phyloP scores from a whole-genome alignment of 2,329 filamentous ascomycete genomes.

The Chaetomiaceae sp. region DNA sequence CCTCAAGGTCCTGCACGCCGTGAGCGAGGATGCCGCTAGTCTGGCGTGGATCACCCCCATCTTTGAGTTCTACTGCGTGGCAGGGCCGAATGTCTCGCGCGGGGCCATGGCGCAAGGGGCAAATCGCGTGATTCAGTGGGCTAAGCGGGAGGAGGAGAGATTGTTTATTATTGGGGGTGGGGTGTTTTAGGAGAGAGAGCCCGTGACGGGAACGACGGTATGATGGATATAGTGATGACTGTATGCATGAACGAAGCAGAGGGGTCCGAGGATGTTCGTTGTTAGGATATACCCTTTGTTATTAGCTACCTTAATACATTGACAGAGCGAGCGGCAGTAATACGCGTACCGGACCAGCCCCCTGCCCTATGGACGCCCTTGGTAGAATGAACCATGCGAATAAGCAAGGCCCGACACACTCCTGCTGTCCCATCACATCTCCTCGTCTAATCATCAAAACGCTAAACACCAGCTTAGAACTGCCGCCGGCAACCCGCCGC shows the following conservation, averaged over 20 bases:
- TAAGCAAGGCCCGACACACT: too few species aligned
- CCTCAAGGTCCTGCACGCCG: slow-evolving; percentile 79
- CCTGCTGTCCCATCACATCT: neutral
- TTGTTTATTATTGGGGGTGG: slow-evolving; percentile 98
- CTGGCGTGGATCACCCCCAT: slow-evolving; percentile 87
- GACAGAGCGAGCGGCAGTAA: too few species aligned
- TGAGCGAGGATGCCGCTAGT: slow-evolving; percentile 69
- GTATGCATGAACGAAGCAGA: too few species aligned
- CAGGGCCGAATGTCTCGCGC: slow-evolving; percentile 64
- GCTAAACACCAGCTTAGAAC: too few species aligned
- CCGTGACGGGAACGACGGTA: neutral
- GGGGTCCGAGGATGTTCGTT: too few species aligned
- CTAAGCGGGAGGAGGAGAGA: slow-evolving; percentile 84
- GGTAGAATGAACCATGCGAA: too few species aligned
- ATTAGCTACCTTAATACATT: too few species aligned
- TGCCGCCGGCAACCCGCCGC: too few species aligned
- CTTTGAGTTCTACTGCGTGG: slow-evolving; percentile 95
- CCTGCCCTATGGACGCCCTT: too few species aligned
- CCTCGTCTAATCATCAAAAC: too few species aligned
- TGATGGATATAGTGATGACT: neutral
- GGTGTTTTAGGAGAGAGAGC: slow-evolving; percentile 53
- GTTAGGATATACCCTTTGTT: too few species aligned
- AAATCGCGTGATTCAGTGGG: slow-evolving; percentile 87
- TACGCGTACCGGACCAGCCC: too few species aligned
- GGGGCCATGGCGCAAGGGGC: slow-evolving; percentile 74